Conservation (phyloP, 2,329 filamentous ascomycete genomes). For the Clonostachys solani region DNA sequence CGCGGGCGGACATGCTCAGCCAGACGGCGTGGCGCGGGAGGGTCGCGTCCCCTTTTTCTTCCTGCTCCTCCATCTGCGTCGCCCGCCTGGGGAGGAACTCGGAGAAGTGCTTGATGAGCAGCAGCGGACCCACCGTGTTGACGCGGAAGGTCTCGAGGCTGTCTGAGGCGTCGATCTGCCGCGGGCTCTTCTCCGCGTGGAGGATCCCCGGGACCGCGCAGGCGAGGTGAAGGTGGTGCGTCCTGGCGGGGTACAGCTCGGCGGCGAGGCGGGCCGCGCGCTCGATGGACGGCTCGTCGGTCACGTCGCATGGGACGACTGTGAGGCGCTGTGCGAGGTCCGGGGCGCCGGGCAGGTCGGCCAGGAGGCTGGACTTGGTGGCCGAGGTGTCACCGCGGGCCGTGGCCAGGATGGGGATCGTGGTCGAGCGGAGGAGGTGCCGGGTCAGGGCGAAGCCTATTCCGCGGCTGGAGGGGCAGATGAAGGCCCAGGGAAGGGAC, state of each 20-base stretch:
- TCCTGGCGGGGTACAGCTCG: conserved; percentile 42
- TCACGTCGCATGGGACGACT: conserved; percentile 37
- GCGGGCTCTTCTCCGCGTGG: conserved; percentile 66
- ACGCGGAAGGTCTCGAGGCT: conserved; percentile 68
- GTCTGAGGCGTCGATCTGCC: conserved; percentile 55
- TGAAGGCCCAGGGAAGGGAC: conserved; percentile 45
- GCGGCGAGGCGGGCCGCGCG: conserved; percentile 48
- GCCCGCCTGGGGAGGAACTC: conserved; percentile 61
- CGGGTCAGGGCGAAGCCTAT: conserved; percentile 44
- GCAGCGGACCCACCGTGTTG: conserved; percentile 70
- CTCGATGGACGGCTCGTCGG: conserved; percentile 58
- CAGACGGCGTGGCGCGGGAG: conserved; percentile 56
- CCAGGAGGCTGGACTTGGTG: conserved; percentile 26
- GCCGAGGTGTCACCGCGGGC: conserved; percentile 29
- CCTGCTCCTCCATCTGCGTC: conserved; percentile 22
- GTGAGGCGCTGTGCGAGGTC: conserved; percentile 26
- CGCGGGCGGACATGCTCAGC: conserved; percentile 73
- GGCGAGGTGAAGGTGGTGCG: conserved; percentile 62
- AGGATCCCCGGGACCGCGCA: conserved; percentile 70
- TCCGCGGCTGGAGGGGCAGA: conserved; percentile 42
- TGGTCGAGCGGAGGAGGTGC: conserved; percentile 40
- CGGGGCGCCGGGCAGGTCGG: conserved; percentile 14
- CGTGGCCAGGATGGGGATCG: conserved; percentile 41
- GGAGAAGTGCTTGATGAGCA: conserved; percentile 73
- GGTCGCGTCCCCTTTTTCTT: conserved; percentile 7